Conservation (phyloP, 2,329 filamentous ascomycete species). For the Cladophialophora chaetospira region DNA sequence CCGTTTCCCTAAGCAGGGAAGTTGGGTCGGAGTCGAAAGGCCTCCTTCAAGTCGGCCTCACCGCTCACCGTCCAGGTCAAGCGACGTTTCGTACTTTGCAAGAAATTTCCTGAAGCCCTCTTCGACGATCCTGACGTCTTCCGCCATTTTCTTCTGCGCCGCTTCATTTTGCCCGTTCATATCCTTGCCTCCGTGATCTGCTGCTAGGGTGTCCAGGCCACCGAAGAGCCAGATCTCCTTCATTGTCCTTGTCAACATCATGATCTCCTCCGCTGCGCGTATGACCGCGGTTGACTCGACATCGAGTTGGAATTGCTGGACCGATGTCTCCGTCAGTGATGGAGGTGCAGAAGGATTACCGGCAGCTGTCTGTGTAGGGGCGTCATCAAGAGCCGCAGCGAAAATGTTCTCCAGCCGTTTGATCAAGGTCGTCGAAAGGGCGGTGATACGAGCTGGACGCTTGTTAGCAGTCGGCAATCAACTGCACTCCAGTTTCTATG, state of each 20-base stretch:
- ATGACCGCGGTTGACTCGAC: conserved; percentile 56
- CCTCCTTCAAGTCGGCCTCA: no score
- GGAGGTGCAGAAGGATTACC: conserved; percentile 13
- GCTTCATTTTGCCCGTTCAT: conserved; percentile 44
- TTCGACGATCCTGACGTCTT: conserved; percentile 49
- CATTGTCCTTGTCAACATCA: conserved; percentile 61
- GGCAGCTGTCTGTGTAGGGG: conserved; percentile 1
- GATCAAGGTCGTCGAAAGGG: conserved; percentile 29
- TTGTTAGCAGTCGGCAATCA: conserved; percentile 4
- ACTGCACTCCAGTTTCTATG: no score
- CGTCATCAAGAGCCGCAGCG: conserved; percentile 25
- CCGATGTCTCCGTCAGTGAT: conserved; percentile 54
- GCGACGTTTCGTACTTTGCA: conserved; percentile 23
- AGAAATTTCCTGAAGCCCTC: conserved; percentile 27
- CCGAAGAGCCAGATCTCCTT: conserved; percentile 71
- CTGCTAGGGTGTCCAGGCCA: conserved; percentile 59
- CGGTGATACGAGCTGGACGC: conserved; percentile 27
- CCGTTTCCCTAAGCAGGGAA: no score
- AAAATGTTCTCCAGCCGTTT: conserved; percentile 31
- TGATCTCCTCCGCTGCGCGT: conserved; percentile 63
- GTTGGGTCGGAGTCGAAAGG: no score
- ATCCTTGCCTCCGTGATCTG: conserved; percentile 40
- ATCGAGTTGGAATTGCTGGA: conserved; percentile 60
- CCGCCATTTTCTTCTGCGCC: conserved; percentile 46
- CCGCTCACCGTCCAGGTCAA: not conserved